Evolutionary conservation across 768 basidiomycete species (phyloP), one percentile per base, ranked within the genome.

Genomic region (Kwoniella mangroviensis): DNA sequence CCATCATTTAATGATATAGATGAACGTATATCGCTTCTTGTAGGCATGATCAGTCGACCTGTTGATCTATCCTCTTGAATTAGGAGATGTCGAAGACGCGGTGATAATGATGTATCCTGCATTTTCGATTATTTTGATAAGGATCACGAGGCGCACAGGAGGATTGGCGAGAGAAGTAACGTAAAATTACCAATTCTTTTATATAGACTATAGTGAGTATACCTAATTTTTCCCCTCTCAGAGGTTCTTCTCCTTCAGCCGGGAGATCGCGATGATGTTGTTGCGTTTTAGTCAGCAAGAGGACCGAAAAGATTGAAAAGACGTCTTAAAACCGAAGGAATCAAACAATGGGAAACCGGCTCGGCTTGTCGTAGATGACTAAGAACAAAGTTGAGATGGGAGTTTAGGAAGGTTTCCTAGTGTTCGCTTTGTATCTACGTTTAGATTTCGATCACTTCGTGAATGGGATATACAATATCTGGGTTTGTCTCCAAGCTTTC

Each of bases 21-120:
- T 17, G 67, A 43, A 19, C 45, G 28, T 54, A 45, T 10, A 13
- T 42, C 22, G 28, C 21, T 45, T n/a, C 73, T 61, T 10, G 52
- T 43, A 13, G 75, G 72, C 51, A 73, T 41, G 53, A 68, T 57
- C 19, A 75, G 55, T 6, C 40, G 28, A 26, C 72, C 76, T 2
- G 74, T 75, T 22, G 12, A 28, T 6, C 69, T 63, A 52, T 76
- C 75, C 43, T 77, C 78, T 19, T 76, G 68, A 24, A 79, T 77
- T 19, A 75, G 55, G 10, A 75, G 75, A 53, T 78, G 77, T 15
- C 73, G 70, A 19, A 76, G 73, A 4, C 71, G 63, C 4, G 75
- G 73, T 7, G 73, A 76, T 1, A 72, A 61, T 4, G 66, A 28
- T 22, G 73, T 72, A 52, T 67, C 68, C 28, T 65, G 49, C 72